Evolutionary conservation across 108 stramenopile genomes (phyloP).

Genomic region (Pseudonitzschia pungens): DNA sequence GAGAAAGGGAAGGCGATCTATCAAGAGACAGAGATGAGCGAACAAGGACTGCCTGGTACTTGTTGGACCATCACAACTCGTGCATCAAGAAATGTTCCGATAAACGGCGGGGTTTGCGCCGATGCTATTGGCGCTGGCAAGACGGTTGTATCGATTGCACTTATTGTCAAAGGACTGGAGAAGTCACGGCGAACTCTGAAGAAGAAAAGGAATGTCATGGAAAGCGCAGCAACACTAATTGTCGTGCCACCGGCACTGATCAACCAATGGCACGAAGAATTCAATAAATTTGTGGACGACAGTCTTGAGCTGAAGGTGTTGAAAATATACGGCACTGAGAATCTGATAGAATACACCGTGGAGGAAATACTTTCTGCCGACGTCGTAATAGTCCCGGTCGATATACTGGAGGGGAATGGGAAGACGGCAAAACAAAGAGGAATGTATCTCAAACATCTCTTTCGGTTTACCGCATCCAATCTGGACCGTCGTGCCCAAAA

Average conservation of each 20-base stretch:
- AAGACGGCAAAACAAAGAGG: no score
- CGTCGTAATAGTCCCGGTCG: constrained; percentile 60
- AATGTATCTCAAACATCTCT: constrained; percentile 45
- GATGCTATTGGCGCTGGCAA: constrained; percentile 83
- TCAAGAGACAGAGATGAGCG: constrained; percentile 62
- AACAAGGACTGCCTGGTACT: constrained; percentile 60
- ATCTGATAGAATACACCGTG: constrained; percentile 35
- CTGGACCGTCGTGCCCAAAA: not conserved
- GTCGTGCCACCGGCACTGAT: constrained; percentile 31
- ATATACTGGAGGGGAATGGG: constrained; percentile 52
- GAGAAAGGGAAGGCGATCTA: constrained; percentile 50
- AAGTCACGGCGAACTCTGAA: constrained; percentile 12
- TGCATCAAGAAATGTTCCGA: constrained; percentile 35
- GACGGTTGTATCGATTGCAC: constrained; percentile 76
- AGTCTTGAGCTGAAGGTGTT: constrained; percentile 34
- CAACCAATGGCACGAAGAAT: constrained; percentile 67
- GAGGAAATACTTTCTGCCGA: constrained; percentile 53
- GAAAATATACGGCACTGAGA: constrained; percentile 41
- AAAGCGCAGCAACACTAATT: no score
- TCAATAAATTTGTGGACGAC: constrained; percentile 49
- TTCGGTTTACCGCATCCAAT: constrained; percentile 15
- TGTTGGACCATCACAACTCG: constrained; percentile 58
- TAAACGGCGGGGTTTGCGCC: constrained; percentile 68
- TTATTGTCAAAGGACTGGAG: constrained; percentile 55
- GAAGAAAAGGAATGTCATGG: no score